Conservation (phyloP, 2,329 filamentous ascomycete species). For the Onygena corvina region DNA sequence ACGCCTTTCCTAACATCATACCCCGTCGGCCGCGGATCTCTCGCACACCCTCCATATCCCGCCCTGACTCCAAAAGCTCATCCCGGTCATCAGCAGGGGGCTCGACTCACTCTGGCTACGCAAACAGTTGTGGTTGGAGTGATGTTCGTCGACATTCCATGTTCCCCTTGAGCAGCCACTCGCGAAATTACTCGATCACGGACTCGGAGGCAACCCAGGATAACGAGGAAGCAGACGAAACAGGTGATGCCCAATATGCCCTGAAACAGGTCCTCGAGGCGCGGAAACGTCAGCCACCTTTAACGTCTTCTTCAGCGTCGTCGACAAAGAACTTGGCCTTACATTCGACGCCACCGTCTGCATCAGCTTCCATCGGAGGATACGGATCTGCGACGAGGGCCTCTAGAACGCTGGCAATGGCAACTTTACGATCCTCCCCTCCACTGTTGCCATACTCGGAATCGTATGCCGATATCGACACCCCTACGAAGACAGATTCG, state of each 20-base stretch:
- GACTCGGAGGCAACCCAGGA: conserved; percentile 17
- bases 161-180: conserved; percentile 19
- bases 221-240: conserved; percentile 19
- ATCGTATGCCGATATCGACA: conserved; percentile 31
- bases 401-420: conserved; percentile 24
- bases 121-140: conserved; percentile 23
- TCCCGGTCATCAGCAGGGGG: conserved; percentile 32
- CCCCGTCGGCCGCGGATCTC: conserved; percentile 22
- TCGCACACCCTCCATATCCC: conserved; percentile 27
- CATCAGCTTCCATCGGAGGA: conserved; percentile 22
- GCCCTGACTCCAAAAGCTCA: conserved; percentile 35
- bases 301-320: too few species aligned
- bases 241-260: conserved; percentile 36
- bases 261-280: conserved; percentile 34
- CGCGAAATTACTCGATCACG: conserved; percentile 16
- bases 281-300: conserved; percentile 16
- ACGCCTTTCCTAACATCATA: conserved; percentile 26
- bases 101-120: conserved; percentile 31
- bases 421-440: conserved; percentile 33
- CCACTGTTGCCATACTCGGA: conserved; percentile 30
- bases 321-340: too few species aligned
- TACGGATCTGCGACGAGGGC: conserved; percentile 22
- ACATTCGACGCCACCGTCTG: conserved; percentile 20
- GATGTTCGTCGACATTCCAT: conserved; percentile 24
- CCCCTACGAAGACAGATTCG: conserved; percentile 42